These are phyloP conservation scores for Colletotrichum australisinense DNA, from an alignment of 2,329 filamentous ascomycete species.

Conservation along the genomic window DNA sequence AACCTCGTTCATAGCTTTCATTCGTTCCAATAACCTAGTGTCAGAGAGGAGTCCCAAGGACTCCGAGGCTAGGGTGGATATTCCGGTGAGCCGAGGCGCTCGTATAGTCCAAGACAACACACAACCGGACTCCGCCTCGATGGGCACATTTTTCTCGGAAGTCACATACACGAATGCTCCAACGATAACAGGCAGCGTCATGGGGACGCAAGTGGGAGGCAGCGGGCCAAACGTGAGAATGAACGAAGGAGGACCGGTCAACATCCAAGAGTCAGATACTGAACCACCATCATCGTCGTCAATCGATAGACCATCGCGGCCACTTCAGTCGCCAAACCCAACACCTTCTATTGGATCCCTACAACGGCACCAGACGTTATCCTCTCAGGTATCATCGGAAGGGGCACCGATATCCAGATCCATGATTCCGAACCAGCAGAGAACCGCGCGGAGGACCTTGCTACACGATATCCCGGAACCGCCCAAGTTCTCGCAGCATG, in stretches of 20 bases:
- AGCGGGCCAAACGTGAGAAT: background rate
- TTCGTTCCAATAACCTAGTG: constrained; percentile 30
- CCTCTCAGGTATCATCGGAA: constrained; percentile 1
- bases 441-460: constrained; percentile 51
- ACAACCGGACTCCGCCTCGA: constrained; percentile 10
- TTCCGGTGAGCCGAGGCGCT: background rate
- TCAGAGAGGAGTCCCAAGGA: background rate
- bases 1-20: constrained; percentile 60
- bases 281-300: constrained; percentile 38
- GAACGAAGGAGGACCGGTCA: background rate
- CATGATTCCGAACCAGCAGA: constrained; percentile 59
- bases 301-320: constrained; percentile 33
- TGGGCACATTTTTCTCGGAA: constrained; percentile 22
- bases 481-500: constrained; percentile 59
- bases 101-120: background rate
- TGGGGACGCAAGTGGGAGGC: background rate
- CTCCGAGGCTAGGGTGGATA: background rate
- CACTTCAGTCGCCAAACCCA: constrained; percentile 39
- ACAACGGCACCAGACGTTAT: constrained; percentile 2
- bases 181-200: background rate
- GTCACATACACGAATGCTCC: constrained; percentile 21
- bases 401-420: constrained; percentile 49
- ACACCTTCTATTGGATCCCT: constrained; percentile 19
- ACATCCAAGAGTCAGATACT: background rate
- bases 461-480: constrained; percentile 54